phyloP scores from a whole-genome alignment of 2,329 filamentous ascomycete species.

The Sporothrix pseudoabietina region DNA sequence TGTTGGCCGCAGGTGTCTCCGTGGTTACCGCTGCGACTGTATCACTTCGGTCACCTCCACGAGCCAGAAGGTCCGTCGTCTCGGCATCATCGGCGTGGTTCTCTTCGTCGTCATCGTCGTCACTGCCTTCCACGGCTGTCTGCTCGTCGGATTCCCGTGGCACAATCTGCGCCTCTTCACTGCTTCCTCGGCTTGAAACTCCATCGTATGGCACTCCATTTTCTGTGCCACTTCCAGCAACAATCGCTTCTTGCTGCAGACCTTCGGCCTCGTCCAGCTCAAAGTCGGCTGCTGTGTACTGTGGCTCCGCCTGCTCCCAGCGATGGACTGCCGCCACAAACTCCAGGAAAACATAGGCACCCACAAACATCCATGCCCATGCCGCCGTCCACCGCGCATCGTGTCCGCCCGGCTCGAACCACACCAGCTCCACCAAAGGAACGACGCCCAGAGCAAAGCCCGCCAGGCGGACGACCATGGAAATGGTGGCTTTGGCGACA shows the following conservation, averaged over 20 bases:
- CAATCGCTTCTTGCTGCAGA: not conserved
- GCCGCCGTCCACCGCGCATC: conserved; percentile 28
- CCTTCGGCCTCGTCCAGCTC: conserved; percentile 18
- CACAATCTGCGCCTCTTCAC: not conserved
- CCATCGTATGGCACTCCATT: conserved; percentile 8
- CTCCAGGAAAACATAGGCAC: conserved; percentile 22
- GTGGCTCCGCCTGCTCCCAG: conserved; percentile 10
- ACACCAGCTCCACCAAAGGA: conserved; percentile 4
- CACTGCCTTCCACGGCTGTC: not conserved
- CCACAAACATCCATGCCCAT: conserved; percentile 25
- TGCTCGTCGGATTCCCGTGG: not conserved
- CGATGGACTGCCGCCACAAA: not conserved
- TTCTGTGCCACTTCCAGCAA: not conserved
- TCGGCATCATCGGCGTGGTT: not conserved
- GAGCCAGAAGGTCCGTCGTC: not conserved
- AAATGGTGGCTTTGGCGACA: not conserved
- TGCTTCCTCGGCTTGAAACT: not conserved
- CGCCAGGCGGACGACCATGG: conserved; percentile 1
- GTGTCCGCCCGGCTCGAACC: conserved; percentile 14
- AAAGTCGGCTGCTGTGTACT: conserved; percentile 25
- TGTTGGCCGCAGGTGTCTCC: not conserved
- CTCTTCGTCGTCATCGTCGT: not conserved
- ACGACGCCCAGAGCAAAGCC: conserved; percentile 13
- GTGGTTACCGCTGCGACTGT: not conserved
- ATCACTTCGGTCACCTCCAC: conserved; percentile 1